phyloP scores from a whole-genome alignment of 2,329 filamentous ascomycete species.

The Alternaria rosae region DNA sequence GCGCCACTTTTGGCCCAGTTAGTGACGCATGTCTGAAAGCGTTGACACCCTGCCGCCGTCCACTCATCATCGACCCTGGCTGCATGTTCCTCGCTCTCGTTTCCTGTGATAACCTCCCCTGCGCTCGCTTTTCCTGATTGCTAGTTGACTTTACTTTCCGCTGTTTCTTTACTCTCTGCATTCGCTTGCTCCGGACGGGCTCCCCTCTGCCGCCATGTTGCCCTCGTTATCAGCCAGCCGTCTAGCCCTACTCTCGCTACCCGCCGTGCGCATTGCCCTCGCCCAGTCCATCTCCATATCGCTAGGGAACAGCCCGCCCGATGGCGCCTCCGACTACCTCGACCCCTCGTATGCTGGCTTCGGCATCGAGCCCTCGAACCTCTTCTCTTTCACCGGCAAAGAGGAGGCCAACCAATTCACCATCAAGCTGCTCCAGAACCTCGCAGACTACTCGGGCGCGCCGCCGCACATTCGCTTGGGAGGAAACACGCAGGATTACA shows the following conservation, averaged over 20 bases:
- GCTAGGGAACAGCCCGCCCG: slow-evolving; percentile 36
- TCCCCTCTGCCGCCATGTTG: slow-evolving; percentile 22
- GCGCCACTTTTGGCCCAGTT: slow-evolving; percentile 4
- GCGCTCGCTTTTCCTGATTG: slow-evolving; percentile 8
- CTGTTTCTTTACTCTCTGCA: background rate
- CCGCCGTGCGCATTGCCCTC: slow-evolving; percentile 19
- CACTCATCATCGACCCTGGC: slow-evolving; percentile 7
- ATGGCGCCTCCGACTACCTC: slow-evolving; percentile 46
- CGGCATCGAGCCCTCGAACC: slow-evolving; percentile 61
- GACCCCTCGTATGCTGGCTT: slow-evolving; percentile 59
- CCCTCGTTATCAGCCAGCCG: slow-evolving; percentile 27
- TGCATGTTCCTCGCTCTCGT: slow-evolving; percentile 1
- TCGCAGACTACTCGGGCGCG: slow-evolving; percentile 58
- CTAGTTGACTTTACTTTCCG: slow-evolving; percentile 4
- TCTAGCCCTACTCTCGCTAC: slow-evolving; percentile 26
- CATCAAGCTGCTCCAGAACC: slow-evolving; percentile 58
- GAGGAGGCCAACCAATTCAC: slow-evolving; percentile 54
- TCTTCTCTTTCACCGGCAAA: slow-evolving; percentile 60
- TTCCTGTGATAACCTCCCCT: slow-evolving; percentile 4
- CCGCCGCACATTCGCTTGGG: slow-evolving; percentile 60
- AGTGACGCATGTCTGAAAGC: slow-evolving; percentile 8
- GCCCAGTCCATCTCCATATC: slow-evolving; percentile 46
- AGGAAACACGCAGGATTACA: slow-evolving; percentile 61
- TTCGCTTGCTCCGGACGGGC: slow-evolving; percentile 3
- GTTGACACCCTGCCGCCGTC: background rate